Evolutionary conservation across 768 basidiomycete genomes (phyloP).

Genomic region (Calvatia gigantea): DNA sequence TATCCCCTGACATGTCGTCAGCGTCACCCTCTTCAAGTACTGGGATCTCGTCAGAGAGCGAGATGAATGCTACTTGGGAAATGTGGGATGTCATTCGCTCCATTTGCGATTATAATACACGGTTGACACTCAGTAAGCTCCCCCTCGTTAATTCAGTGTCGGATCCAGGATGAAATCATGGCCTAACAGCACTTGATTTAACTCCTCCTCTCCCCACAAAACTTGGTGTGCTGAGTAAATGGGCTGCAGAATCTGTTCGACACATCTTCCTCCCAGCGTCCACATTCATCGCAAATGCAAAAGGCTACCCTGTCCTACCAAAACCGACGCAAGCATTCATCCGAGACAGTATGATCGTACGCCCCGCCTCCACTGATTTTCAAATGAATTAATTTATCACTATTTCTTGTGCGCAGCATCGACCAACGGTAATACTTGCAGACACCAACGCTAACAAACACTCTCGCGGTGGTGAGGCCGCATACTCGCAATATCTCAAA

Average conservation of each 20-base stretch:
- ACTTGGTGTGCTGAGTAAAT: conserved; percentile 73
- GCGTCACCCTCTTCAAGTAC: conserved; percentile 25
- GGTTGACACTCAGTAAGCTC: conserved; percentile 66
- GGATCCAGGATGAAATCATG: not conserved
- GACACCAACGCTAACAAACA: conserved; percentile 66
- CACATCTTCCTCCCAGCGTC: conserved; percentile 86
- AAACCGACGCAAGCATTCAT: conserved; percentile 92
- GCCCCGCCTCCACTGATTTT: conserved; percentile 22
- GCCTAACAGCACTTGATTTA: conserved; percentile 77
- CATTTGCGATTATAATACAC: conserved; percentile 79
- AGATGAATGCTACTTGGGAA: conserved; percentile 86
- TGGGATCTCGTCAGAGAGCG: conserved; percentile 37
- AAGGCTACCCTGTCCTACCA: conserved; percentile 95
- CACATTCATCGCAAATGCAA: conserved; percentile 91
- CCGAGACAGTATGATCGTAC: conserved; percentile 82
- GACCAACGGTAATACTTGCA: conserved; percentile 80
- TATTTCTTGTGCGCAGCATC: conserved; percentile 50
- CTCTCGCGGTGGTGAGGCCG: conserved; percentile 73
- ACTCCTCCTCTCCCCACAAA: conserved; percentile 83
- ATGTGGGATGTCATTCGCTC: conserved; percentile 97
- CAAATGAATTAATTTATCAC: conserved; percentile 6
- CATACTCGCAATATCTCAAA: conserved; percentile 87
- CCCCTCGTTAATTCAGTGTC: not conserved
- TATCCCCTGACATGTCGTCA: conserved; percentile 28
- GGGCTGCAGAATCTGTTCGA: conserved; percentile 92